phyloP scores from a whole-genome alignment of 2,329 filamentous ascomycete genomes.

The Colletotrichum sp. region DNA sequence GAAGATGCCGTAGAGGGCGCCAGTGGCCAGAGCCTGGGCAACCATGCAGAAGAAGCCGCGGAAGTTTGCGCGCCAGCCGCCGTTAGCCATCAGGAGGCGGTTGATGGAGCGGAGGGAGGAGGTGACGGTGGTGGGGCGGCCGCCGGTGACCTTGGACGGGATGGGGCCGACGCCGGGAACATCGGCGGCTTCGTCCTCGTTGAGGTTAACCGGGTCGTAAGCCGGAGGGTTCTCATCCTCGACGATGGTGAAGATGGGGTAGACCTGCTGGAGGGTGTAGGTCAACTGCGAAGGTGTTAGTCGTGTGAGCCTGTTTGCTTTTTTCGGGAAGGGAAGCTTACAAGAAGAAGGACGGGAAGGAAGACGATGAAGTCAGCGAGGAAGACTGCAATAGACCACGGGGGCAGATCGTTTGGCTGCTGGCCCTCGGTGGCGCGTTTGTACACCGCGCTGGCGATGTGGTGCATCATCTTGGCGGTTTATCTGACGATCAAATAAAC shows the following conservation, averaged over 20 bases:
- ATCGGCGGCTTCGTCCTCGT: conserved; percentile 42
- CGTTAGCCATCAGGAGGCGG: conserved; percentile 63
- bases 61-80: conserved; percentile 70
- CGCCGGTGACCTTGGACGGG: conserved; percentile 30
- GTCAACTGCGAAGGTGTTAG: conserved; percentile 37
- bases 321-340: conserved; percentile 30
- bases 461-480: neutral
- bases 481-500: neutral
- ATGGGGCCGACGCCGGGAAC: conserved; percentile 25
- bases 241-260: conserved; percentile 60
- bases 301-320: neutral
- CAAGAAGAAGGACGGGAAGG: conserved; percentile 47
- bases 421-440: conserved; percentile 39
- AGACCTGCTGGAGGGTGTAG: conserved; percentile 57
- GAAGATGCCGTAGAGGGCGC: conserved; percentile 49
- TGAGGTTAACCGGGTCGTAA: conserved; percentile 56
- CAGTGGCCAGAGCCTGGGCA: conserved; percentile 38
- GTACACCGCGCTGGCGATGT: conserved; percentile 21
- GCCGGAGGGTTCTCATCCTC: conserved; percentile 62
- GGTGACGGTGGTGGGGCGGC: conserved; percentile 46
- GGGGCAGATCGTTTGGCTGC: conserved; percentile 33
- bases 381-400: conserved; percentile 45
- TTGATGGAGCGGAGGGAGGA: conserved; percentile 56
- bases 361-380: conserved; percentile 48
- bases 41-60: conserved; percentile 66